Evolutionary conservation across 768 basidiomycete species (phyloP).

Genomic region (Pulveroboletus sp.): DNA sequence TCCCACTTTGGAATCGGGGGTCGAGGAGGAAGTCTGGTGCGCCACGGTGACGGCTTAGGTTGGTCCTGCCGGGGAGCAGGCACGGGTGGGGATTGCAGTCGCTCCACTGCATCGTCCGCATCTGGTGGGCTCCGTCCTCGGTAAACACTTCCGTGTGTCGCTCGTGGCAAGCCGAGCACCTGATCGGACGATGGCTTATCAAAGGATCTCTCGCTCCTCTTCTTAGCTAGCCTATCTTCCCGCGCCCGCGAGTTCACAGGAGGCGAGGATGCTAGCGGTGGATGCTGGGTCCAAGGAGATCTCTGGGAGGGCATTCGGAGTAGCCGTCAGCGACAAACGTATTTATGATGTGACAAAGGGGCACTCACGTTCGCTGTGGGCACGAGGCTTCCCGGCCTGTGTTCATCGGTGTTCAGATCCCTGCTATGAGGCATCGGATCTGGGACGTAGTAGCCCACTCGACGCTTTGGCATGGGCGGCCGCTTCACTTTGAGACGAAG

Average conservation of each 20-base stretch:
- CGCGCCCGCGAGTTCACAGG: background rate
- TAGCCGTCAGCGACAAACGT: background rate
- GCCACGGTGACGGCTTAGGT: slow-evolving; percentile 15
- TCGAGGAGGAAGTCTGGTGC: slow-evolving; percentile 26
- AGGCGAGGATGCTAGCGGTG: slow-evolving; percentile 10
- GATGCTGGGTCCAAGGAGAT: slow-evolving; percentile 12
- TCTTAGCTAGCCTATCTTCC: background rate
- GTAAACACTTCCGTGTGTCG: background rate
- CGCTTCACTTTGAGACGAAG: slow-evolving; percentile 26
- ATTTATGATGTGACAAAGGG: background rate
- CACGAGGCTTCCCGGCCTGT: slow-evolving; percentile 16
- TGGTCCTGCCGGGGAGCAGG: slow-evolving; percentile 6
- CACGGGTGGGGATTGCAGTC: background rate
- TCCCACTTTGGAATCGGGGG: slow-evolving; percentile 32
- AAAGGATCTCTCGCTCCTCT: slow-evolving; percentile 6
- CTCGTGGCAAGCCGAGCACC: background rate
- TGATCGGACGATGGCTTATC: slow-evolving; percentile 9
- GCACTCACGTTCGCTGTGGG: slow-evolving; percentile 11
- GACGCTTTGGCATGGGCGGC: slow-evolving; percentile 26
- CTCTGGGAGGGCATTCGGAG: background rate
- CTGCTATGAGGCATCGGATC: slow-evolving; percentile 2
- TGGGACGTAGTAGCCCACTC: slow-evolving; percentile 8
- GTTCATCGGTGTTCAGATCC: background rate
- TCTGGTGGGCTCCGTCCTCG: background rate
- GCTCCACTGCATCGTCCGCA: background rate